Evolutionary conservation across 1,284 basidiomycete species (phyloP).

Genomic region (Leucoagaricus sp.): DNA sequence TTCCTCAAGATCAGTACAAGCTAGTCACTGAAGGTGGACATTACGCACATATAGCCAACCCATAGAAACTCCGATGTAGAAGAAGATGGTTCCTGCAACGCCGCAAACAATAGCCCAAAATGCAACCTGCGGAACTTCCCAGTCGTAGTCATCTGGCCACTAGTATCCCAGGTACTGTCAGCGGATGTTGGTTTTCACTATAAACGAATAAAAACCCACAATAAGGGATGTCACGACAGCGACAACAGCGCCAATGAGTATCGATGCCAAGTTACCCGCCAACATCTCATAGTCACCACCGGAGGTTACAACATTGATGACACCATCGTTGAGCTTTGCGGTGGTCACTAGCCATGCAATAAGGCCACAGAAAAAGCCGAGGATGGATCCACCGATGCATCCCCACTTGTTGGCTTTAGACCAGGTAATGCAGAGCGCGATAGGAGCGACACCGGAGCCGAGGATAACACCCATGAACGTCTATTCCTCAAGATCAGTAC

Average conservation of each 20-base stretch:
- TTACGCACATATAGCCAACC: constrained; percentile 79
- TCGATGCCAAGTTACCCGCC: constrained; percentile 86
- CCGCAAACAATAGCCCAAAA: constrained; percentile 82
- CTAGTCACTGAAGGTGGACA: background rate
- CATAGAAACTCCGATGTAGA: constrained; percentile 88
- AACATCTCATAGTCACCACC: constrained; percentile 80
- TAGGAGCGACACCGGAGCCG: constrained; percentile 85
- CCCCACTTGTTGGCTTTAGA: constrained; percentile 82
- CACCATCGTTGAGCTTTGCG: constrained; percentile 63
- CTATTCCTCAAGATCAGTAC: constrained; percentile 31
- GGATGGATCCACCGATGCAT: constrained; percentile 70
- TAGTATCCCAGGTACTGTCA: background rate
- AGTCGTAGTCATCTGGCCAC: background rate
- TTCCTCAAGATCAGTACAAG: background rate
- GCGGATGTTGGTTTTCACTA: background rate
- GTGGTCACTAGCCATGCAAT: constrained; percentile 88
- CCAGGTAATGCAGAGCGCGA: constrained; percentile 84
- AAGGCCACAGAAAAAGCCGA: constrained; percentile 74
- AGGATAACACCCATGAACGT: constrained; percentile 85
- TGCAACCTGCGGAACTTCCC: constrained; percentile 54
- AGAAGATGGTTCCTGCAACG: constrained; percentile 83
- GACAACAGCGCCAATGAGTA: constrained; percentile 81
- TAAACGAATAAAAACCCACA: constrained; percentile 37
- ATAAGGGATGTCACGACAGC: constrained; percentile 64
- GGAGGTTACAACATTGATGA: constrained; percentile 67